Evolutionary conservation across 805 yeast genomes (phyloP).

Genomic region (Schwanniomyces yamadae): DNA sequence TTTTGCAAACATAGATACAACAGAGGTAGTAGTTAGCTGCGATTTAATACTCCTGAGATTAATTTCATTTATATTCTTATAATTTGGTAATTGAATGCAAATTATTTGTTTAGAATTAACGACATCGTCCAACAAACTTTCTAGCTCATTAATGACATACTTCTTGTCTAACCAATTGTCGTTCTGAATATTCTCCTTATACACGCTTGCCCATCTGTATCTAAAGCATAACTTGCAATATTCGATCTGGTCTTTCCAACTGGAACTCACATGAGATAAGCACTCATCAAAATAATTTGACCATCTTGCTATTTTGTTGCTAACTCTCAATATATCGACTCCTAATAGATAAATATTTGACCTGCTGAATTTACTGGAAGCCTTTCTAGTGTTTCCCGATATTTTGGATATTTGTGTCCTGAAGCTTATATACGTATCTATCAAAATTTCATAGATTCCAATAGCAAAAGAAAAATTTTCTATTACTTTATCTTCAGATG

Average conservation of each 20-base stretch:
- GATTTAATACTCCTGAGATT: constrained; percentile 49
- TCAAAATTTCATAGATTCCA: constrained; percentile 46
- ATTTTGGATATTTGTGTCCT: constrained; percentile 25
- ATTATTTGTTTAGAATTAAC: constrained; percentile 9
- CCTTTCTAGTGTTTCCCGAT: constrained; percentile 18
- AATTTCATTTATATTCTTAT: constrained; percentile 56
- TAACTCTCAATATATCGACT: constrained; percentile 37
- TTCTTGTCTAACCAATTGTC: constrained; percentile 30
- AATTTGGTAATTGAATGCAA: constrained; percentile 54
- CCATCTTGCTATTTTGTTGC: constrained; percentile 53
- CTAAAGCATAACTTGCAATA: constrained; percentile 13
- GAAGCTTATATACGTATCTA: constrained; percentile 39
- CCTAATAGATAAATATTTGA: constrained; percentile 32
- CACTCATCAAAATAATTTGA: constrained; percentile 28
- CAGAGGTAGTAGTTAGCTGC: constrained; percentile 69
- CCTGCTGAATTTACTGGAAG: constrained; percentile 23
- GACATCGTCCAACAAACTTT: constrained; percentile 14
- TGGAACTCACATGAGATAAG: constrained; percentile 12
- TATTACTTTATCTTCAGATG: background rate
- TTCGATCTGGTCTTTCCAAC: background rate
- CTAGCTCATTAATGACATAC: constrained; percentile 22
- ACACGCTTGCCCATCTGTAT: constrained; percentile 36
- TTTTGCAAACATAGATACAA: constrained; percentile 62
- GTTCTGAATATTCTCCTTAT: constrained; percentile 26
- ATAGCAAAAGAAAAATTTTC: constrained; percentile 26